A percentile compares a stretch with the other conserved stretches of the same genome.
phyloP scores from a whole-genome alignment of 805 yeast genomes.

The Priceomyces fermenticarens region DNA sequence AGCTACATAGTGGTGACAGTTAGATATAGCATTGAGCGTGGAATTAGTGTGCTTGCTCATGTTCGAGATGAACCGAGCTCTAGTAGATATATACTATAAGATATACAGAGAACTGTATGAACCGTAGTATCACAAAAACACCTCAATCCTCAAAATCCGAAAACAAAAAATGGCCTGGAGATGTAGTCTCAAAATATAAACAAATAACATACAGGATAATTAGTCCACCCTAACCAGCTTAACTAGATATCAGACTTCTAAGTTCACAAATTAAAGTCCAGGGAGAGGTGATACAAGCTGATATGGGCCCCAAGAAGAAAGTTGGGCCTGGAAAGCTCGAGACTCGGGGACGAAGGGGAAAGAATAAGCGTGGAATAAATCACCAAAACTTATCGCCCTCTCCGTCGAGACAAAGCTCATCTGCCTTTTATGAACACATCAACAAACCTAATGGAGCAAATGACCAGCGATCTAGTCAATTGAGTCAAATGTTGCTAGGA shows the following conservation, averaged over 20 bases:
- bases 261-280: neutral
- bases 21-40: neutral
- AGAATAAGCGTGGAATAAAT: too few relatives aligned
- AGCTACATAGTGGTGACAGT: neutral
- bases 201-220: constrained; percentile 12
- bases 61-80: too few relatives aligned
- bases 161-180: constrained; percentile 2
- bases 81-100: too few relatives aligned
- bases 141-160: constrained; percentile 4
- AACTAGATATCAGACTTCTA: neutral
- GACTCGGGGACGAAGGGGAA: constrained; percentile 1
- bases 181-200: constrained; percentile 8
- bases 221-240: neutral
- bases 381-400: neutral
- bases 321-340: constrained; percentile 2
- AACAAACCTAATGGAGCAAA: neutral
- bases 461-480: constrained; percentile 5
- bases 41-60: too few relatives aligned
- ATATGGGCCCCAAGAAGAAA: constrained; percentile 10
- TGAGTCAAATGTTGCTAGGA: constrained; percentile 10
- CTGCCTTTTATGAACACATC: neutral
- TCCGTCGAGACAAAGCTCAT: neutral
- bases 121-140: constrained; percentile 5
- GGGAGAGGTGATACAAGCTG: neutral
- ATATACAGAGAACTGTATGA: too few relatives aligned